phyloP scores from a whole-genome alignment of 306 rosid genomes.

The Gastrolobium bilobum region DNA sequence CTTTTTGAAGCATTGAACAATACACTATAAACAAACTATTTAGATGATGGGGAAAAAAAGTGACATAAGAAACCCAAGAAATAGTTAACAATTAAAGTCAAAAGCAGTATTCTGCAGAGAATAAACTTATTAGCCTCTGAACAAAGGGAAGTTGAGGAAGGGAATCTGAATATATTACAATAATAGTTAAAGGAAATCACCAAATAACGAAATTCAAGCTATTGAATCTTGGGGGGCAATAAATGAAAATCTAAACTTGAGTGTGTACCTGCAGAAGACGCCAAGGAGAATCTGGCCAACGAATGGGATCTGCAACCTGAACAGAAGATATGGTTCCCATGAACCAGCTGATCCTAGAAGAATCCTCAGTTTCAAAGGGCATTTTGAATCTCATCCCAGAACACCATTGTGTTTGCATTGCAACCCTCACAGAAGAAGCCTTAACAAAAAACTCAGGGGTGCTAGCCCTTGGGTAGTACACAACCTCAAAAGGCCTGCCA shows the following conservation, averaged over 20 bases:
- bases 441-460: slow-evolving; percentile 88
- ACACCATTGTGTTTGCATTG: slow-evolving; percentile 86
- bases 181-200: slow-evolving; percentile 36
- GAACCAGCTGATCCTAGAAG: slow-evolving; percentile 97
- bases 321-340: slow-evolving; percentile 93
- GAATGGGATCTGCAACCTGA: slow-evolving; percentile 72
- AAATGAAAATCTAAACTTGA: not conserved
- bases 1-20: slow-evolving; percentile 36
- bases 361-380: slow-evolving; percentile 98
- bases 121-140: slow-evolving; percentile 26
- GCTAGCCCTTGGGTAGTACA: slow-evolving; percentile 88
- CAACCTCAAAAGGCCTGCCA: slow-evolving; percentile 82
- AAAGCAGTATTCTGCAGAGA: slow-evolving; percentile 6
- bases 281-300: slow-evolving; percentile 98
- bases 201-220: no score
- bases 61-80: slow-evolving; percentile 20
- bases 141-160: slow-evolving; percentile 17
- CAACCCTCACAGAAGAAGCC: slow-evolving; percentile 75
- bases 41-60: not conserved
- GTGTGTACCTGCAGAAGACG: slow-evolving; percentile 78
- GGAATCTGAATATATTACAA: slow-evolving; percentile 33
- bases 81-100: slow-evolving; percentile 12
- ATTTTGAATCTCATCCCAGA: slow-evolving; percentile 96
- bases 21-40: not conserved
- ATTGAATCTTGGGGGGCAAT: not conserved